Conservation (phyloP, 352 stramenopile species). For the Phytopythium vexans region DNA sequence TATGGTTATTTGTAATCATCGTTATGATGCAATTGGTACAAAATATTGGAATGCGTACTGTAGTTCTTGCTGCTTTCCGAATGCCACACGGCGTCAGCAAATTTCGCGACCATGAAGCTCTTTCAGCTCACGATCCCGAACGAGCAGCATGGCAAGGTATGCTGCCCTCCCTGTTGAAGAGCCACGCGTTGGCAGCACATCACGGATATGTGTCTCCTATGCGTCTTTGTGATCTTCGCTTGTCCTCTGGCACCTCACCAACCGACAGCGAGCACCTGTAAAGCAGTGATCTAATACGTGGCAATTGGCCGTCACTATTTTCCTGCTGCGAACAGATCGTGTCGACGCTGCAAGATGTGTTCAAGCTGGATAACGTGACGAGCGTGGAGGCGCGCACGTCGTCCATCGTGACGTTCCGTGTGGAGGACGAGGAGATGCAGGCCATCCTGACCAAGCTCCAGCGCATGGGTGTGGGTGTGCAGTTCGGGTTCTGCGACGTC, state of each 20-base stretch:
- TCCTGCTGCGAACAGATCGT: constrained; percentile 45
- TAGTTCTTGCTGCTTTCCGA: no score
- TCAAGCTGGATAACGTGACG: constrained; percentile 81
- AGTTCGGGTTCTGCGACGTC: constrained; percentile 87
- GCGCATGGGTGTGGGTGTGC: constrained; percentile 74
- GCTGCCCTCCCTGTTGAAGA: background rate
- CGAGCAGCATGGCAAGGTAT: constrained; percentile 72
- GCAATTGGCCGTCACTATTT: no score
- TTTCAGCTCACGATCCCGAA: constrained; percentile 87
- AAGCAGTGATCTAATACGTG: background rate
- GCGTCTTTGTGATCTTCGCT: no score
- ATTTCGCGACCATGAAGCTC: constrained; percentile 63
- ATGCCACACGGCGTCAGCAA: no score
- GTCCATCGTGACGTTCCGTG: constrained; percentile 84
- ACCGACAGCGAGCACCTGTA: background rate
- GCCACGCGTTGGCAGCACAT: no score
- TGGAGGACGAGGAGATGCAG: constrained; percentile 85
- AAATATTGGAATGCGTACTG: no score
- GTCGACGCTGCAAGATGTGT: constrained; percentile 73
- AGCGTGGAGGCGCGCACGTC: constrained; percentile 83
- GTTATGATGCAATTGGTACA: constrained; percentile 68
- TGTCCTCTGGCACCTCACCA: background rate
- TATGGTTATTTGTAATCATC: no score
- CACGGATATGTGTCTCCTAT: background rate
- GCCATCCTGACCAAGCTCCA: constrained; percentile 79